These are phyloP conservation scores for Darksidea phi DNA, from an alignment of 495 filamentous ascomycete genomes.

Conservation along the genomic window DNA sequence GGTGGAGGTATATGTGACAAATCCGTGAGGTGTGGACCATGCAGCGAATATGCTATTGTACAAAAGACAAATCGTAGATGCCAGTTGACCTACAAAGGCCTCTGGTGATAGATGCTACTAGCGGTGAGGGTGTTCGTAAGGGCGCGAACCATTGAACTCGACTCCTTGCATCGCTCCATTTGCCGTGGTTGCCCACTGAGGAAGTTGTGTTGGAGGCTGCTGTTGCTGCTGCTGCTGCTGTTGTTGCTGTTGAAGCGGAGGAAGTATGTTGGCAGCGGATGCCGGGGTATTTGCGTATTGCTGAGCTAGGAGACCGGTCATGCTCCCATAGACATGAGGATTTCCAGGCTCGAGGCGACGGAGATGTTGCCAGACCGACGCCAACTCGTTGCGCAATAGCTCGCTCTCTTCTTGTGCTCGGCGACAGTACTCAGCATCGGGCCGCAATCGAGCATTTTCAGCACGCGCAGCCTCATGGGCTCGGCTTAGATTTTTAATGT, in stretches of 20 bases:
- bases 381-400: slow-evolving; percentile 29
- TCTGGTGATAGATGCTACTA: slow-evolving; percentile 26
- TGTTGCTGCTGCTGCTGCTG: slow-evolving; percentile 14
- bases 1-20: slow-evolving; percentile 17
- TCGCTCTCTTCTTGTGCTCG: slow-evolving; percentile 34
- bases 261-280: slow-evolving; percentile 17
- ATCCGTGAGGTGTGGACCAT: slow-evolving; percentile 10
- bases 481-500: slow-evolving; percentile 31
- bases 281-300: slow-evolving; percentile 21
- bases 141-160: slow-evolving; percentile 27
- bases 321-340: slow-evolving; percentile 34
- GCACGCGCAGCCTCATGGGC: slow-evolving; percentile 18
- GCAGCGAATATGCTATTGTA: slow-evolving; percentile 23
- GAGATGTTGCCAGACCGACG: slow-evolving; percentile 35
- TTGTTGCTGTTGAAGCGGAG: slow-evolving; percentile 29
- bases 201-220: background rate
- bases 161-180: slow-evolving; percentile 35
- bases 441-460: slow-evolving; percentile 32
- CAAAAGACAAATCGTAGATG: slow-evolving; percentile 5
- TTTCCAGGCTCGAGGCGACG: slow-evolving; percentile 33
- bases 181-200: slow-evolving; percentile 17
- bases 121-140: slow-evolving; percentile 38
- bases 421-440: slow-evolving; percentile 31
- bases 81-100: slow-evolving; percentile 24
- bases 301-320: slow-evolving; percentile 31